These are phyloP conservation scores for Sanghuangporus sanghuang DNA, from an alignment of 1,284 basidiomycete species.

Conservation along the genomic window DNA sequence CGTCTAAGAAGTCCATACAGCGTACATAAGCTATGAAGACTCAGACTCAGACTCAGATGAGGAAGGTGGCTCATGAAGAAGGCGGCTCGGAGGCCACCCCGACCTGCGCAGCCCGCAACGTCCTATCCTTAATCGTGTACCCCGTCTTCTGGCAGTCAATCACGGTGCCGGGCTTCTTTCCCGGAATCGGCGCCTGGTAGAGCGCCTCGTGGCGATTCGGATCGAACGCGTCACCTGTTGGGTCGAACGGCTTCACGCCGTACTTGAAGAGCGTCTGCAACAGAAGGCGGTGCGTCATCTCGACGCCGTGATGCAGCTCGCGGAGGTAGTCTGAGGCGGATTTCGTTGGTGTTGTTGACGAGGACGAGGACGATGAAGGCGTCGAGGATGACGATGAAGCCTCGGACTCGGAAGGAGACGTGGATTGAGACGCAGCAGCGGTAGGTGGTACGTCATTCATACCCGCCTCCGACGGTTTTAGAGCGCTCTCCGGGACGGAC, in stretches of 20 bases:
- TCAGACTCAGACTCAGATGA: no score
- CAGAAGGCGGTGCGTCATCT: conserved; percentile 87
- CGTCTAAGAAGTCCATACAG: no score
- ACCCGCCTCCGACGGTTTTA: conserved; percentile 25
- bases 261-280: conserved; percentile 89
- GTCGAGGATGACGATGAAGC: conserved; percentile 26
- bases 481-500: conserved; percentile 66
- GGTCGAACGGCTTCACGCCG: conserved; percentile 89
- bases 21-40: no score
- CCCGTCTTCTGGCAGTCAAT: conserved; percentile 91
- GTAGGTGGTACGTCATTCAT: not conserved
- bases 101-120: conserved; percentile 93
- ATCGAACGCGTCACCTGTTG: conserved; percentile 89
- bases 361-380: not conserved
- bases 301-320: conserved; percentile 82
- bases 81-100: conserved; percentile 80
- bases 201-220: conserved; percentile 94
- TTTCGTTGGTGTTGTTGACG: conserved; percentile 36
- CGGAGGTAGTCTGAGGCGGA: conserved; percentile 55
- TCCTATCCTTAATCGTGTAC: conserved; percentile 88
- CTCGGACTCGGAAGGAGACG: conserved; percentile 24
- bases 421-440: not conserved
- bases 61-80: no score
- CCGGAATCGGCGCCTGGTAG: conserved; percentile 89
- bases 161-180: conserved; percentile 85